Evolutionary conservation across 257 asterid genomes (phyloP).

Genomic region (Gardenia jasminoides): DNA sequence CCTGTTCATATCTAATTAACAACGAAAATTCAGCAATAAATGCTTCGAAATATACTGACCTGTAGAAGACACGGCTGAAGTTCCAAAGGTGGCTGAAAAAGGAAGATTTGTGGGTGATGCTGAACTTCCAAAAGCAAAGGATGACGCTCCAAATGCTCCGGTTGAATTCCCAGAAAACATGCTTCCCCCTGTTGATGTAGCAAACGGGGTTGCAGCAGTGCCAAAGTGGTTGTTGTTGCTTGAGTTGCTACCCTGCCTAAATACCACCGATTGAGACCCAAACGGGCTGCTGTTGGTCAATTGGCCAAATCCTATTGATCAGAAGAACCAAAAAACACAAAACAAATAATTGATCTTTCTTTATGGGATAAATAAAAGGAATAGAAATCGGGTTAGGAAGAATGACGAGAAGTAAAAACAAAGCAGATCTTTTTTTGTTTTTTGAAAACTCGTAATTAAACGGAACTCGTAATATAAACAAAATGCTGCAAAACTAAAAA

Average conservation of each 20-base stretch:
- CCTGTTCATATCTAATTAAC: too few relatives aligned
- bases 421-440: background rate
- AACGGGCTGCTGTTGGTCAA: background rate
- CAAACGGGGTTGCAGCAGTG: background rate
- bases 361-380: background rate
- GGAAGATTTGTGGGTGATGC: background rate
- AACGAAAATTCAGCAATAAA: too few relatives aligned
- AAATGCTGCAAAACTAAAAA: background rate
- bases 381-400: background rate
- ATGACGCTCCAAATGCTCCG: background rate
- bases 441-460: too few relatives aligned
- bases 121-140: constrained; percentile 7
- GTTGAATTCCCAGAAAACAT: background rate
- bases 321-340: background rate
- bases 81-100: background rate
- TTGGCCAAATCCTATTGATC: background rate
- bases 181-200: background rate
- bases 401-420: background rate
- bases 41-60: background rate
- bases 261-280: background rate
- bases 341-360: too few relatives aligned
- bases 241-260: background rate
- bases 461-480: too few relatives aligned
- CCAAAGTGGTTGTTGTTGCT: background rate
- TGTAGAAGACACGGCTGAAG: background rate